These are phyloP conservation scores for Fragilaria crotonensis DNA, from an alignment of 108 stramenopile genomes.

Conservation along the genomic window DNA sequence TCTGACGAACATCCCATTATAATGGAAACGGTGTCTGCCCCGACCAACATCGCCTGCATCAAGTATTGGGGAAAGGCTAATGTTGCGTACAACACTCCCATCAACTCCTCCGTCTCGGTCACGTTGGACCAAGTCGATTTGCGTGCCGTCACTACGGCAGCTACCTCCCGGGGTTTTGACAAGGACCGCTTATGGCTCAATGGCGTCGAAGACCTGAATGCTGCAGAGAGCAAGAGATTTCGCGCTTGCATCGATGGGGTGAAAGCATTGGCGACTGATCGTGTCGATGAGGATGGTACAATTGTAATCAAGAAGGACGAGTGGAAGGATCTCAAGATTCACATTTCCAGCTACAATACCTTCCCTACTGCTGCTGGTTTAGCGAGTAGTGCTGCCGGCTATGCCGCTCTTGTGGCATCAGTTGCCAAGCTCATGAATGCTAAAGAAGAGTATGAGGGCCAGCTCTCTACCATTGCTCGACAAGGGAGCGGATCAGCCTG, in stretches of 20 bases:
- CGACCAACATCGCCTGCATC: slow-evolving; percentile 96
- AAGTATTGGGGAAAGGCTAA: slow-evolving; percentile 98
- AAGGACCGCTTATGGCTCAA: slow-evolving; percentile 95
- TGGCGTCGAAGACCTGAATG: slow-evolving; percentile 64
- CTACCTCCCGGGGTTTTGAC: slow-evolving; percentile 55
- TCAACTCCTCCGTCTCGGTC: slow-evolving; percentile 83
- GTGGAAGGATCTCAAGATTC: slow-evolving; percentile 65
- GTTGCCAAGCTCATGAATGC: slow-evolving; percentile 75
- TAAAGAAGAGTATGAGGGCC: slow-evolving; percentile 65
- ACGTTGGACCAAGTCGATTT: slow-evolving; percentile 92
- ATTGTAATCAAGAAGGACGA: slow-evolving; percentile 62
- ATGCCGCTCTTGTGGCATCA: slow-evolving; percentile 89
- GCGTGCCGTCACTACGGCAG: slow-evolving; percentile 90
- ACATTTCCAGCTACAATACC: slow-evolving; percentile 88
- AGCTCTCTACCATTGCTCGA: slow-evolving; percentile 91
- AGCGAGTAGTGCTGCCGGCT: slow-evolving; percentile 90
- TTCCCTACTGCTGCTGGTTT: slow-evolving; percentile 97
- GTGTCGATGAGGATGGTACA: slow-evolving; percentile 29
- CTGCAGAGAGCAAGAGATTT: slow-evolving; percentile 51
- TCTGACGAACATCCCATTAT: slow-evolving; percentile 48
- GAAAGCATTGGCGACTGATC: slow-evolving; percentile 40
- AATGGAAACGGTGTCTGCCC: slow-evolving; percentile 83
- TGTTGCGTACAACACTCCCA: slow-evolving; percentile 89
- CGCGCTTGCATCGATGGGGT: slow-evolving; percentile 78
- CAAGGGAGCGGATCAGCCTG: slow-evolving; percentile 93